Conservation (phyloP, 2,329 filamentous ascomycete genomes). For the Ophiostoma sp. region DNA sequence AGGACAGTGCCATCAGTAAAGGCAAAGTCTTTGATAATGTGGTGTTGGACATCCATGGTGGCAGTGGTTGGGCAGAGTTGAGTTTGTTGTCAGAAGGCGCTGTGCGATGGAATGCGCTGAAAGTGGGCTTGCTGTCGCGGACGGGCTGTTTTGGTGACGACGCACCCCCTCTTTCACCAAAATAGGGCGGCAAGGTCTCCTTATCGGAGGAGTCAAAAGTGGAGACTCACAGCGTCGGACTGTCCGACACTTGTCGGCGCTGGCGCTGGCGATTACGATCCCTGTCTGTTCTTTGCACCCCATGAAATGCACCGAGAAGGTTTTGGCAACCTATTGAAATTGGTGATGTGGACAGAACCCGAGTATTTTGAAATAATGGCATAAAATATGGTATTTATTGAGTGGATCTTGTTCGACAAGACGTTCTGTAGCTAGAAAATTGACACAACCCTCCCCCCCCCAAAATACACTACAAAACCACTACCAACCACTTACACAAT, state of each 20-base stretch:
- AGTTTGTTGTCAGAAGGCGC: background rate
- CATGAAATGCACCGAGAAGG: background rate
- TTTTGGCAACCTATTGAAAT: background rate
- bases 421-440: background rate
- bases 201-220: background rate
- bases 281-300: background rate
- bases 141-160: background rate
- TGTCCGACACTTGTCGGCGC: background rate
- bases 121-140: background rate
- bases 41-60: slow-evolving; percentile 4
- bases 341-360: background rate
- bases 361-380: background rate
- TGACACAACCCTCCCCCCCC: background rate
- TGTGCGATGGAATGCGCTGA: background rate
- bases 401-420: background rate
- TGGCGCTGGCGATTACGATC: background rate
- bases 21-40: slow-evolving; percentile 16
- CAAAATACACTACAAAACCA: background rate
- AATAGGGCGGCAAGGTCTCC: background rate
- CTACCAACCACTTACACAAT: slow-evolving; percentile 27
- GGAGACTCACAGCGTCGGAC: background rate
- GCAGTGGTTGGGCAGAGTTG: background rate
- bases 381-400: background rate
- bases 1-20: slow-evolving; percentile 24
- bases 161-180: background rate